Percentiles rank a stretch among this genome's conserved stretches.
These are phyloP conservation scores for Saccharum officinarum DNA, from an alignment of 176 grass and related monocot species.

Conservation along the genomic window DNA sequence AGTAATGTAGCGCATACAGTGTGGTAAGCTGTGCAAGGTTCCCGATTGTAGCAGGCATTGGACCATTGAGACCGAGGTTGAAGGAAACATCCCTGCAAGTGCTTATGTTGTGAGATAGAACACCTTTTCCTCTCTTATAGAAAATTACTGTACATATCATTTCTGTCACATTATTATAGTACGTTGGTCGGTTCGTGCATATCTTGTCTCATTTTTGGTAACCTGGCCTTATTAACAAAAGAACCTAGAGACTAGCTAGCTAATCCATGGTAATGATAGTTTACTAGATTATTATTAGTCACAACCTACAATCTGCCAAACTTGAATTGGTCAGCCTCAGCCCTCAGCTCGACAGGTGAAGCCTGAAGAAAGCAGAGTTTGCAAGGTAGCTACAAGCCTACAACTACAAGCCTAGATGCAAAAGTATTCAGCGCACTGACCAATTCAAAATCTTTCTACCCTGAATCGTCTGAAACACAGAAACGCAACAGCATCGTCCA, in stretches of 20 bases:
- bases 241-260: not conserved
- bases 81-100: conserved; percentile 55
- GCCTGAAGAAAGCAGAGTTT: conserved; percentile 20
- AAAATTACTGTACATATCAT: not conserved
- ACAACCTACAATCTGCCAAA: not conserved
- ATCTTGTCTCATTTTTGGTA: not conserved
- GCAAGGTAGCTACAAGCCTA: not conserved
- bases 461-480: not conserved
- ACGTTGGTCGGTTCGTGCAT: not conserved
- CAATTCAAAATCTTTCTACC: not conserved
- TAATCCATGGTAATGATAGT: conserved; percentile 1
- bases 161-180: not conserved
- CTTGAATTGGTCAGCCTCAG: conserved; percentile 17
- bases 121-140: not conserved
- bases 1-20: conserved; percentile 29
- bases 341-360: not conserved
- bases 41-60: conserved; percentile 38
- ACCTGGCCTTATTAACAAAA: not conserved
- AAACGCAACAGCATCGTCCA: not conserved
- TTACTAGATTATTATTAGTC: not conserved
- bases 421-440: not conserved
- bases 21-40: conserved; percentile 29
- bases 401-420: conserved; percentile 5
- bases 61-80: conserved; percentile 43
- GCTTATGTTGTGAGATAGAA: not conserved